Evolutionary conservation across 1,284 basidiomycete species (phyloP), one percentile per base, ranked within the genome.

Genomic region (Ceratobasidium sp.): DNA sequence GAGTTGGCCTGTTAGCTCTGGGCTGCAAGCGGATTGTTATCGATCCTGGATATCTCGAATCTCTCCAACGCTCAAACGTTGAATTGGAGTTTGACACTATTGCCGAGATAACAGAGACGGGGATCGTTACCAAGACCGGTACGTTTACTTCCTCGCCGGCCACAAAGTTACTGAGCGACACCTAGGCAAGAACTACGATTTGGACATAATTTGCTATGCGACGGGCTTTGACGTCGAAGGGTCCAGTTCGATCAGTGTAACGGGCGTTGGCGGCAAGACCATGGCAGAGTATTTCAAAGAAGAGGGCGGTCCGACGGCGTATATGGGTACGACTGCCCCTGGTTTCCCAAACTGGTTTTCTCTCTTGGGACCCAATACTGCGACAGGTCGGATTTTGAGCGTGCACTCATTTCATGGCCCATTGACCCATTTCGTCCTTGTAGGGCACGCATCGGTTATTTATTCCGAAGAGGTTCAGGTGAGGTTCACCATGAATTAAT

Each of bases 21-120:
- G 86, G 86, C 58, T 88, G 87, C 79, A 89, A 88, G 77, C 83
- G 88, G 34, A 83, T 88, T 16, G 85, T 89, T 31, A 80, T 86
- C 61, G 86, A 89, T 77, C 85, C 86, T 14, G 84, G 83, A 11
- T 89, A 88, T 77, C 81, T 89, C 34, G 80, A 84, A 43, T 81
- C 83, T 43, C 81, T 90, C 48, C 81, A 86, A 71, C 82, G 82
- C 64, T 83, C 85, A 5, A 90, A 90, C 78, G 86, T 90, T 37
- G 81, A 81, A 39, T 77, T 89, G 41, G 80, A 79, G 24, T 86
- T 85, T 82, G 84, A 84, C 39, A 79, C 79, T 9, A 87, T 88
- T 78, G 81, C 83, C 27, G 78, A 79, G 39, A 77, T 87, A 51
- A 82, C 83, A 0, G 82, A 84, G 73, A 81, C 84, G 27, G 86